Evolutionary conservation across 2,329 filamentous ascomycete genomes (phyloP).

Genomic region (Erysiphe pulchra): DNA sequence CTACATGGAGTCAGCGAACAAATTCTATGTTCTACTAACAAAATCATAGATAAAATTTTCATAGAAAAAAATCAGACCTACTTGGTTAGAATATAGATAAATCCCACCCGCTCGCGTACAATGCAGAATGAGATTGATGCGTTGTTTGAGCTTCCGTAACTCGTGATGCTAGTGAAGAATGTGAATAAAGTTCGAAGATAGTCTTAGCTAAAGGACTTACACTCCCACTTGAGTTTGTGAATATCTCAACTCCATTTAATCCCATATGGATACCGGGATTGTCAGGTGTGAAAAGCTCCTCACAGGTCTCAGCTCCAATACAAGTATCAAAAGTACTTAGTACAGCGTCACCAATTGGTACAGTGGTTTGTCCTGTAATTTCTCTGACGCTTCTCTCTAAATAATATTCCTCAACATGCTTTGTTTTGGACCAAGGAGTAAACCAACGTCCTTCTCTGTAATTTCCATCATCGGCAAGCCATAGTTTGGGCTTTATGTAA

Average conservation of each 20-base stretch:
- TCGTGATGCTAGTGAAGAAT: slow-evolving; percentile 28
- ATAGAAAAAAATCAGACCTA: slow-evolving; percentile 15
- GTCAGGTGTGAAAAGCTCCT: slow-evolving; percentile 36
- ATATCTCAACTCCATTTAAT: slow-evolving; percentile 46
- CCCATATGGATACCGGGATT: slow-evolving; percentile 28
- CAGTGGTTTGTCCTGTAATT: slow-evolving; percentile 24
- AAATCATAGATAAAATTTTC: background rate
- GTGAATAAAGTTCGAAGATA: background rate
- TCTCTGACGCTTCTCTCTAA: slow-evolving; percentile 23
- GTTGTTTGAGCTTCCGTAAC: slow-evolving; percentile 36
- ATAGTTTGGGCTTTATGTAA: slow-evolving; percentile 42
- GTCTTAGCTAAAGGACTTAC: background rate
- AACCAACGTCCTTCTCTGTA: slow-evolving; percentile 20
- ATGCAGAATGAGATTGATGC: slow-evolving; percentile 33
- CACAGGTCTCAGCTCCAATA: slow-evolving; percentile 39
- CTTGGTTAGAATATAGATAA: slow-evolving; percentile 35
- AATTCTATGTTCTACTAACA: slow-evolving; percentile 20
- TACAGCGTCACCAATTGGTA: slow-evolving; percentile 31
- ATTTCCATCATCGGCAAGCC: slow-evolving; percentile 45
- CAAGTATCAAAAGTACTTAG: slow-evolving; percentile 30
- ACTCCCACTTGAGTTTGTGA: slow-evolving; percentile 38
- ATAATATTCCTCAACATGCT: slow-evolving; percentile 36
- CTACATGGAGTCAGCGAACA: slow-evolving; percentile 17
- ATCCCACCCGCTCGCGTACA: slow-evolving; percentile 20
- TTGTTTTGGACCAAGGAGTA: slow-evolving; percentile 17